Base-by-base conservation (phyloP, 495 filamentous ascomycete genomes). In the Penicillium angulare region DNA sequence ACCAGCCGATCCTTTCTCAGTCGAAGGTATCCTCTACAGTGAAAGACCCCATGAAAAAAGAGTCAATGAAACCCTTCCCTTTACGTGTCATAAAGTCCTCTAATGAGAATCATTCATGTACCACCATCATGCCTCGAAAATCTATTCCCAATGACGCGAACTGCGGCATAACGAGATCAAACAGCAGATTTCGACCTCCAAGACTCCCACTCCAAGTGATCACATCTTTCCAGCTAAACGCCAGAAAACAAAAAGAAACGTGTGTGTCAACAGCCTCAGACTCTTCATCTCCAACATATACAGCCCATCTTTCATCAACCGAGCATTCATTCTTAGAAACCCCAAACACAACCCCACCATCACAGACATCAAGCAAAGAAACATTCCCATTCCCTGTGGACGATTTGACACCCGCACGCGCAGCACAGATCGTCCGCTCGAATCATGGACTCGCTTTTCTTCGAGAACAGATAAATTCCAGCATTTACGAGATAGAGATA, bases 371-470 rank as follows among this genome's bases (percentile, higher is more conserved):
- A 7, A 17, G 20, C 26, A 15, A 3, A 29, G 23, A 24, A 7
- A 34, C 33, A 41, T 5, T 12, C 16, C 15, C 12, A 7, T 6
- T 13, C 32, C 0, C 31, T 23, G 12, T 15, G 7, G 35, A 40
- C 1, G 2, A 34, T 17, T 35, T 52, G 1, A 41, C 54, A 5
- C 43, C 63, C 18, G 15, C 27, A 7, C 27, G 21, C 17, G 50
- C 44, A 5, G 44, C 55, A 3, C 8, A 43, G 2, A 57, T 65
- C 22, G 17, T 41, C 1, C 46, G 41, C 7, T 66, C 65, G 46
- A 71, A 71, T 43, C 48, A 34, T 15, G 50, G 17, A 5, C 44
- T 71, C 7, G 47, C 54, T 3, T 57, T 55, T 40, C 56, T 75
- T 3, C 56, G 60, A n/a, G 46, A 56, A 2, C 60, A 68, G 7